phyloP scores from a whole-genome alignment of 2,329 filamentous ascomycete species.

The Arthrobotrys sphaeroides region DNA sequence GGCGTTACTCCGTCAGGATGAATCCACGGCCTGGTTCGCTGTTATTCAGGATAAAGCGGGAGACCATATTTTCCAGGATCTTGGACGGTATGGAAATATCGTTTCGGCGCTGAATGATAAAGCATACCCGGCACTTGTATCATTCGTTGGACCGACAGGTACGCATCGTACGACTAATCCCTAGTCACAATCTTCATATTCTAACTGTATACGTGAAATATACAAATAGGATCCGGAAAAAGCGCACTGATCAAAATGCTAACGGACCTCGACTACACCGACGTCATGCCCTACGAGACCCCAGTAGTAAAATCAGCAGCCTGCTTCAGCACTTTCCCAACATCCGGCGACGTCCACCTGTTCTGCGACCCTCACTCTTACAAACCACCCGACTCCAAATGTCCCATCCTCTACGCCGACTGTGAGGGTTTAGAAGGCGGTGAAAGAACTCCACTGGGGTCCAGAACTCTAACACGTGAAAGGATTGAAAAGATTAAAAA shows the following conservation, averaged over 20 bases:
- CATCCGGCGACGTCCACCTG: constrained; percentile 56
- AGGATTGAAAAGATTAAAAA: constrained; percentile 2
- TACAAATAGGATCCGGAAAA: constrained; percentile 55
- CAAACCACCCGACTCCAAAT: constrained; percentile 3
- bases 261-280: constrained; percentile 46
- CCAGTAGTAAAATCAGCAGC: constrained; percentile 54
- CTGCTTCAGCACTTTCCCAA: constrained; percentile 42
- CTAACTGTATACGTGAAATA: too few relatives aligned
- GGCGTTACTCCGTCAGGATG: constrained; percentile 40
- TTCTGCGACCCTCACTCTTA: constrained; percentile 56
- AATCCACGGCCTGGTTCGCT: constrained; percentile 56
- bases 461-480: constrained; percentile 14
- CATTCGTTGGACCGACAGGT: constrained; percentile 56
- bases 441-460: constrained; percentile 48
- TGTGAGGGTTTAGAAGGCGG: constrained; percentile 56
- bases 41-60: constrained; percentile 48
- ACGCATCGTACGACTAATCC: not conserved
- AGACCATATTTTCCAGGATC: constrained; percentile 43
- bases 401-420: constrained; percentile 55
- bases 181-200: too few relatives aligned
- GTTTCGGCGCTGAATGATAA: constrained; percentile 27
- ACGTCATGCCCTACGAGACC: constrained; percentile 9
- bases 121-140: constrained; percentile 55
- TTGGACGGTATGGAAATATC: constrained; percentile 20
- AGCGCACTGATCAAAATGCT: constrained; percentile 56